A percentile compares a stretch with the other conserved stretches of the same genome.
Conservation (phyloP, 345 rosid species). For the Bretschneidera sinensis region DNA sequence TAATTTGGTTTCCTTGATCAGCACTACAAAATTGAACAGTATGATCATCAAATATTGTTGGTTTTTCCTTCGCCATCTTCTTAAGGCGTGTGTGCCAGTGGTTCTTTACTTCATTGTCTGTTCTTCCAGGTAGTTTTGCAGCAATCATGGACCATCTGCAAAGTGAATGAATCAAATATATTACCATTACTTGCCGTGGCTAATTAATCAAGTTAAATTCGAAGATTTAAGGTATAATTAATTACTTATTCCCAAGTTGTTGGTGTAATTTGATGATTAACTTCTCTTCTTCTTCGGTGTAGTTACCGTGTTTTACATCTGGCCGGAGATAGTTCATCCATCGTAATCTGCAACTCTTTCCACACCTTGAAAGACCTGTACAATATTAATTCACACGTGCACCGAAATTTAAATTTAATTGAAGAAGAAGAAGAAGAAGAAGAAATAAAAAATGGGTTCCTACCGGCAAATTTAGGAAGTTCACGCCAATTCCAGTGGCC, state of each 20-base stretch:
- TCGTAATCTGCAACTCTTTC: no score
- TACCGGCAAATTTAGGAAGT: no score
- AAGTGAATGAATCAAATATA: no score
- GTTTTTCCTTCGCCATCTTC: slow-evolving; percentile 13
- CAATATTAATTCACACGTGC: no score
- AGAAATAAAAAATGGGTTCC: no score
- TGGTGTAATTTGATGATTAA: slow-evolving; percentile 26
- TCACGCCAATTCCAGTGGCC: no score
- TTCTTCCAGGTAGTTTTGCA: slow-evolving; percentile 28
- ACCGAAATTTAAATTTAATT: no score
- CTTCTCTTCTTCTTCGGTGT: slow-evolving; percentile 23
- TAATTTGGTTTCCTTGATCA: background rate
- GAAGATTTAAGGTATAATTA: background rate
- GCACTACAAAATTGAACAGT: background rate
- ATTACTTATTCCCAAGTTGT: slow-evolving; percentile 34
- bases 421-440: no score
- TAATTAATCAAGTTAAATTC: no score
- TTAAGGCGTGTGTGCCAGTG: slow-evolving; percentile 31
- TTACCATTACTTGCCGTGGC: no score
- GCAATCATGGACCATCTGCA: slow-evolving; percentile 38
- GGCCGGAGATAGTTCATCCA: slow-evolving; percentile 34
- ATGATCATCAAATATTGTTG: background rate
- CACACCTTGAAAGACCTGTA: background rate
- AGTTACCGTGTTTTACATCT: slow-evolving; percentile 30
- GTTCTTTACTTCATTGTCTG: slow-evolving; percentile 39